These are phyloP conservation scores for Boletellus ananas DNA, from an alignment of 768 basidiomycete genomes.

Conservation along the genomic window DNA sequence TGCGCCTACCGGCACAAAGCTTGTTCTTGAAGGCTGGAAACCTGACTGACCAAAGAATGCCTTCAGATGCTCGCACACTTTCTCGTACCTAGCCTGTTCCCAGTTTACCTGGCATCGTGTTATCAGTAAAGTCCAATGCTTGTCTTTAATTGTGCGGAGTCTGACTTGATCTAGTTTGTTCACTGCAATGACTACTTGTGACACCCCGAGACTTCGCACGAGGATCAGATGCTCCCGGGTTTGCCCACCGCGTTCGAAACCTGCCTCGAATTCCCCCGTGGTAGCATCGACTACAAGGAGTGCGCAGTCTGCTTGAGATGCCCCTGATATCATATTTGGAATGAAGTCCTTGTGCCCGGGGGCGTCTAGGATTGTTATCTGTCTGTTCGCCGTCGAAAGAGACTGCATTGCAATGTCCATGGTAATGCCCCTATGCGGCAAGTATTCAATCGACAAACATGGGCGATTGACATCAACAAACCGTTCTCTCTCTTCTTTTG, in stretches of 20 bases:
- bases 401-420: conserved; percentile 94
- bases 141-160: conserved; percentile 2
- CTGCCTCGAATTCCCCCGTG: conserved; percentile 92
- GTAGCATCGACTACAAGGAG: conserved; percentile 89
- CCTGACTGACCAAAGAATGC: conserved; percentile 88
- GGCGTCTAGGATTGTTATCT: conserved; percentile 93
- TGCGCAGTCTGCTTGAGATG: conserved; percentile 94
- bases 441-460: conserved; percentile 6
- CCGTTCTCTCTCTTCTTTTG: conserved; percentile 91
- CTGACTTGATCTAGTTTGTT: conserved; percentile 92
- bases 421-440: conserved; percentile 76
- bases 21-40: conserved; percentile 72
- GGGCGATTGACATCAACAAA: conserved; percentile 31
- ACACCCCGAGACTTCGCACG: conserved; percentile 87
- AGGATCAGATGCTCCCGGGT: conserved; percentile 92
- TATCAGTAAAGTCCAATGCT: background rate
- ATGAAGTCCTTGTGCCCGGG: conserved; percentile 98
- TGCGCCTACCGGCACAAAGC: conserved; percentile 86
- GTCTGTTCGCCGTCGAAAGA: conserved; percentile 65
- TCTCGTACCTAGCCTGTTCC: conserved; percentile 78
- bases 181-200: conserved; percentile 86
- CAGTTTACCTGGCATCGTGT: conserved; percentile 67
- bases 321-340: conserved; percentile 99
- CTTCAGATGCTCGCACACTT: conserved; percentile 69
- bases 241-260: conserved; percentile 92